Conservation (phyloP, 73 alveolate species). For the Paramecium sonneborni region DNA sequence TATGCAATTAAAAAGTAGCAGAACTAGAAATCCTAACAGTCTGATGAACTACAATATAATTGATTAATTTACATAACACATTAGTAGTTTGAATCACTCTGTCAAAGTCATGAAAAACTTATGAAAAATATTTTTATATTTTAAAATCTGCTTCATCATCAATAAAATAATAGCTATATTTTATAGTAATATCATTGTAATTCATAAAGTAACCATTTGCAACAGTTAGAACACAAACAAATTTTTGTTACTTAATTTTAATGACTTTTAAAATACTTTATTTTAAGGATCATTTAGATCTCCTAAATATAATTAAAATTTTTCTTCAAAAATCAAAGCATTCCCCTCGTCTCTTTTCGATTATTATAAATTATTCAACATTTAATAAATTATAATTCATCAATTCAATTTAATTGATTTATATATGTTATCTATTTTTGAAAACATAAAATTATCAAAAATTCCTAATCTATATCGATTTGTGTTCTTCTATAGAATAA, state of each 20-base stretch:
- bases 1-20: conserved; percentile 78
- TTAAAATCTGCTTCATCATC: neutral
- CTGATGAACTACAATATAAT: conserved; percentile 80
- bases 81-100: neutral
- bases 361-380: neutral
- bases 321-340: neutral
- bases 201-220: neutral
- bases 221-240: neutral
- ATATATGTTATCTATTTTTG: neutral
- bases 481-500: neutral
- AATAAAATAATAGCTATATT: neutral
- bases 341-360: neutral
- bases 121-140: neutral
- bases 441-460: too few species aligned
- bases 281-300: neutral
- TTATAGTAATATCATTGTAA: neutral
- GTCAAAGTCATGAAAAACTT: neutral
- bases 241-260: neutral
- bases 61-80: neutral
- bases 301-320: neutral
- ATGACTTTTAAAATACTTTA: neutral
- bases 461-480: neutral
- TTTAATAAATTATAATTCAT: too few species aligned
- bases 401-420: too few species aligned
- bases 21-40: conserved; percentile 85